Base-by-base conservation (phyloP, 2,329 filamentous ascomycete genomes). In the Aspergillus neoniger region DNA sequence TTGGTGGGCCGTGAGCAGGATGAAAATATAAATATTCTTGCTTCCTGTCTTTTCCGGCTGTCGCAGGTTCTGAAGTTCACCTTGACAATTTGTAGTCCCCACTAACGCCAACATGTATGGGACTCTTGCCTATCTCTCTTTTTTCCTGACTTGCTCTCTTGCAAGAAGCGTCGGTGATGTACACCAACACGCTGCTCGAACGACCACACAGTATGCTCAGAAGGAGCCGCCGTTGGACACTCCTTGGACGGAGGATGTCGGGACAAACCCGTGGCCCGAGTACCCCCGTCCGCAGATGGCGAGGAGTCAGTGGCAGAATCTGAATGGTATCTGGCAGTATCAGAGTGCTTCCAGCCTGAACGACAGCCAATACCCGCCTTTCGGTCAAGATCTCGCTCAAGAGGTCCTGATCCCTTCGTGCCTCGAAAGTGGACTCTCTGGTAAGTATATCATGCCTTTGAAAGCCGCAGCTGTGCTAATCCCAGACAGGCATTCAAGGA, bases 371-470 rank as follows among this genome's bases (percentile, higher is more conserved):
- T 70, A 60, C 19, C 82, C 81, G 1, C 81, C 82, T 0, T 80
- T 81, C 59, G 77, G 76, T 1, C 71, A 80, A 59, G 70, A 69
- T 2, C 72, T 83, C 6, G 70, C 71, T 5, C 69, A 77, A 4
- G 73, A 82, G 23, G 81, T 85, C 0, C 66, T 85, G 19, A 76
- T 85, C 5, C 83, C 83, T 0, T 85, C 82, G 7, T 85, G 83
- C 63, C 70, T 85, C 8, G 83, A 85, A 67, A 84, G 82, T 67
- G 82, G 78, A 2, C 69, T 85, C 15, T 84, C 81, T 39, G 15
- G 10, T 32, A 8, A 4, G 5, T 23, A 23, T 23, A 23, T 23
- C 23, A 5, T 23, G 23, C 23, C 23, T 23, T 23, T 7, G 23
- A 23, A 23, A 23, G 23, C 23, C 23, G 6, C 23, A 23, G 23